Evolutionary conservation across 257 asterid genomes (phyloP), one percentile per base, ranked within the genome.

Genomic region (Salvia hispanica): DNA sequence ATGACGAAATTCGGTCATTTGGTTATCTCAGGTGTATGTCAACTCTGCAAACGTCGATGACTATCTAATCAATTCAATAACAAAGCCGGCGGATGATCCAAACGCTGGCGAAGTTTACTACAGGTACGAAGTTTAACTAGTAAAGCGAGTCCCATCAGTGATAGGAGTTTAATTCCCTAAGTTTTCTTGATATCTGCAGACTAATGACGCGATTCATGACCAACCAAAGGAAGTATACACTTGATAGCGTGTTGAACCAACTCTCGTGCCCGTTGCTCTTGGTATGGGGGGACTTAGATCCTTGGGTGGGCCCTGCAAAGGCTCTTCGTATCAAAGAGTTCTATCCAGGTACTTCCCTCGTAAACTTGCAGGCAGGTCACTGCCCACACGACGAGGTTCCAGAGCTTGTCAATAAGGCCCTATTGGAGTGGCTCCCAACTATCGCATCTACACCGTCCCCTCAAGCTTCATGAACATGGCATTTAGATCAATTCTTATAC

Each of bases 381-480:
- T 90, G 97, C 63, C 98, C 97, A 0, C 97, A 92, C 37, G 97
- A 92, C 39, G 97, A 90, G 78, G 98, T 86, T 60, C 98, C 98
- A 0, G 98, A 88, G 58, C 80, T 79, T 2, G 98, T 93, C 62
- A 93, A 93, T 10, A 78, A 85, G 76, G 98, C 95, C 43, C 64
- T 92, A 64, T 60, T 85, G 78, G 86, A 92, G n/a, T 90, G 98
- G 98, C 76, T 88, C 37, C 53, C 93, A 8, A 77, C 80, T 64
- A 7, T 81, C 52, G 13, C 66, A 21, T 13, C 70, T 16, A 42
- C 60, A 25, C 75, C 80, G 9, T 71, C 83, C 66, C 64, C 55
- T 58, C 78, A 70, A 70, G 43, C 77, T 37, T 7, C 37, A 9
- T 53, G 37, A 53, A 21, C 58, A 25, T 53, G 54, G 43, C 43